A percentile compares a stretch with the other conserved stretches of the same genome.
phyloP scores from a whole-genome alignment of 2,329 filamentous ascomycete genomes.

The Lithohypha guttulata region DNA sequence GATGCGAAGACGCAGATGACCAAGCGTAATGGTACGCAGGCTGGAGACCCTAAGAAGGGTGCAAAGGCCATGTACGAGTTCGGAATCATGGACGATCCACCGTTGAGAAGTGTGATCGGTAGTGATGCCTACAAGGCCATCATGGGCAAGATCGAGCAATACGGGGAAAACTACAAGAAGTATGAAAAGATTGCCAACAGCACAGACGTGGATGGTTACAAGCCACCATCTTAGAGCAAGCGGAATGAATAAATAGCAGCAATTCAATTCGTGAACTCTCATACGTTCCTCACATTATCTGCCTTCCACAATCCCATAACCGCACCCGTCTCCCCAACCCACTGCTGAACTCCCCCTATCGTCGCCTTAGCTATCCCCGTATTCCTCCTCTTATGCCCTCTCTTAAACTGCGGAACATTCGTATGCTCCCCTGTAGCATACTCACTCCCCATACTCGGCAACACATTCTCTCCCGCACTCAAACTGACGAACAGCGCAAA shows the following conservation, averaged over 20 bases:
- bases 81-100: constrained; percentile 18
- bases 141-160: constrained; percentile 19
- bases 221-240: background rate
- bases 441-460: constrained; percentile 82
- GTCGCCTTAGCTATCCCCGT: constrained; percentile 54
- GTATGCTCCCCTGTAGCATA: constrained; percentile 46
- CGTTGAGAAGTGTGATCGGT: constrained; percentile 17
- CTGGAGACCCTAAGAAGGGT: constrained; percentile 25
- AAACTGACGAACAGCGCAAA: constrained; percentile 92
- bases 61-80: constrained; percentile 26
- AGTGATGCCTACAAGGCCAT: constrained; percentile 19
- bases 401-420: constrained; percentile 14
- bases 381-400: constrained; percentile 36
- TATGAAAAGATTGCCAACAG: constrained; percentile 17
- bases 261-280: constrained; percentile 2
- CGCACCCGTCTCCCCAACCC: constrained; percentile 52
- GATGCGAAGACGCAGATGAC: constrained; percentile 18
- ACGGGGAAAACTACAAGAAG: constrained; percentile 19
- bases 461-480: constrained; percentile 85
- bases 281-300: constrained; percentile 41
- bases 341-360: constrained; percentile 49
- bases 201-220: constrained; percentile 19
- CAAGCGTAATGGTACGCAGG: constrained; percentile 22
- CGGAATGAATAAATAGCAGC: background rate
- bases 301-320: constrained; percentile 53